phyloP scores from a whole-genome alignment of 306 rosid species.

The Vigna reflexopilosa region DNA sequence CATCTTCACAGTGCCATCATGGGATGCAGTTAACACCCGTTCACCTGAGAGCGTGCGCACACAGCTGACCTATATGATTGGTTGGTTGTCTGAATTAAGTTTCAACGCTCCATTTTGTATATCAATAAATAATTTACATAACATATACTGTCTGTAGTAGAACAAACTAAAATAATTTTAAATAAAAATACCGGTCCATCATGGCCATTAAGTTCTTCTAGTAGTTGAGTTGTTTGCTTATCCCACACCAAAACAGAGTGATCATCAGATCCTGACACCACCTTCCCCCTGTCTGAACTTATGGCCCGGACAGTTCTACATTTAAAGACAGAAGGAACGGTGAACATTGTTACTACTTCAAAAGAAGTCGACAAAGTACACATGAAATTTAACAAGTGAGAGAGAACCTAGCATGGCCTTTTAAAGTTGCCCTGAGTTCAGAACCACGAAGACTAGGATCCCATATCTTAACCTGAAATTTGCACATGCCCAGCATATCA shows the following conservation, averaged over 20 bases:
- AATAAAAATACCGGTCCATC: slow-evolving; percentile 77
- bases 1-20: slow-evolving; percentile 99
- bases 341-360: slow-evolving; percentile 21
- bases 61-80: slow-evolving; percentile 81
- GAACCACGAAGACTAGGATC: slow-evolving; percentile 99
- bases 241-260: slow-evolving; percentile 94
- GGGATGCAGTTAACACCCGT: slow-evolving; percentile 94
- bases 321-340: slow-evolving; percentile 46
- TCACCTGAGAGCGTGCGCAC: slow-evolving; percentile 97
- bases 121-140: slow-evolving; percentile 32
- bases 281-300: slow-evolving; percentile 92
- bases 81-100: slow-evolving; percentile 44
- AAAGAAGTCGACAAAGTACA: slow-evolving; percentile 31
- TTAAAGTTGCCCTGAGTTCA: slow-evolving; percentile 93
- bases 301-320: slow-evolving; percentile 91
- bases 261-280: slow-evolving; percentile 98
- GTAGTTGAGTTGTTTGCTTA: slow-evolving; percentile 95
- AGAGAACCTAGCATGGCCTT: slow-evolving; percentile 87
- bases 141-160: slow-evolving; percentile 17
- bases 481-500: slow-evolving; percentile 43
- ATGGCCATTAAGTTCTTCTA: slow-evolving; percentile 98
- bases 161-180: slow-evolving; percentile 17
- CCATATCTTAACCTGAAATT: slow-evolving; percentile 97
- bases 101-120: slow-evolving; percentile 39
- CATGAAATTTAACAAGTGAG: slow-evolving; percentile 7